Evolutionary conservation across 1,139 yeast genomes (phyloP), one percentile per base, ranked within the genome.

Genomic region (Suhomyces taliae): DNA sequence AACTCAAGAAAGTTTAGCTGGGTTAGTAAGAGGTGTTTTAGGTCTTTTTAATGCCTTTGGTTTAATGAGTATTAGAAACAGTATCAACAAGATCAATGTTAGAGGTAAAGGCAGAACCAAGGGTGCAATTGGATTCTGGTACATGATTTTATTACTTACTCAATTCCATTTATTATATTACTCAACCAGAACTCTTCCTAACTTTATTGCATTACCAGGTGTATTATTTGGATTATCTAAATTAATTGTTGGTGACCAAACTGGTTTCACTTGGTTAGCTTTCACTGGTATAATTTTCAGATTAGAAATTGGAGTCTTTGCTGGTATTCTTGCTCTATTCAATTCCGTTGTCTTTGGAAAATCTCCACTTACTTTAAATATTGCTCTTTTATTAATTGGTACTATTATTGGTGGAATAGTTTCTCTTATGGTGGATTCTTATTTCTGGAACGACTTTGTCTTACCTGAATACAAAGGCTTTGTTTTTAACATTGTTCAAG

Each of bases 161-260:
- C 95, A 90, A 61, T 93, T 91, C 69, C 98, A 93, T 62, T 53
- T 89, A 34, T 67, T 86, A 47, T 91, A 74, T 67, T 91, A 91
- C 62, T 72, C 87, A 7, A 78, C 96, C 3, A 75, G 98, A 53
- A 83, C 96, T 0, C 72, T 93, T 50, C 97, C 98, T 9, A 91
- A 91, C 64, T 87, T 90, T 64, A 67, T 91, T 36, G 95, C 90
- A 0, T 71, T 91, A 45, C 97, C 98, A 1, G 60, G 89, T 36
- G 85, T 87, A 2, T 80, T 80, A 48, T 59, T 68, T 45, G 85
- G 87, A 0, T 55, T 86, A 38, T 69, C 82, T 10, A 73, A 72
- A 56, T 59, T 83, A 12, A 57, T 89, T 14, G 56, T 58, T 29
- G 88, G 85, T 8, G 74, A 80, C 40, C 66, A 72, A 52, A 57